Evolutionary conservation across 352 stramenopile genomes (phyloP), one percentile per base, ranked within the genome.

Genomic region (Phytophthora niederhauseri): DNA sequence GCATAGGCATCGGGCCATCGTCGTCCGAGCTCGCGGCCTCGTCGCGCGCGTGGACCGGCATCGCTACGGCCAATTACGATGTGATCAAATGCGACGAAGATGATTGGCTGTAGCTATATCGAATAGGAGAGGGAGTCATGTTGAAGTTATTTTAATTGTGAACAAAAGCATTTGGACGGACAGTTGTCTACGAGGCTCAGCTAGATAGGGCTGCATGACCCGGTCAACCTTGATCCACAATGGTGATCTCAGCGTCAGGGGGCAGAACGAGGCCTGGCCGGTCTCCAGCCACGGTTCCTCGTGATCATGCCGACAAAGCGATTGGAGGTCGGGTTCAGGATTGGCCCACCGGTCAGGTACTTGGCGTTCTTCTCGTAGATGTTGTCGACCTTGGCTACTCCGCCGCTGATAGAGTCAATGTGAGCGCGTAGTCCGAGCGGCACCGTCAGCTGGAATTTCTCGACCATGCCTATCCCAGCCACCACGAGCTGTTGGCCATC

Each of bases 1-100:
- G 83, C 75, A 85, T 72, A 0, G 85, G 81, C 75, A 93, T 84
- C 24, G 88, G 86, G 43, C 75, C 84, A 8, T 80, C 83, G 19
- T 92, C 82, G 14, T 82, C 71, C 6, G 68, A 77, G 36, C 61
- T 70, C 30, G 14, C 28, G 11, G 22, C 36, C 17, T 73, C 58
- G 11, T 72, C 66, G 20, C 70, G 70, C 28, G 34, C 43, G 41
- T 75, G 70, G 6, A 60, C 22, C 6, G 38, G 22, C 57, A 75
- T 75, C 38, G 45, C 34, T 17, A 20, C 12, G 15, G 17, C 19
- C 11, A 17, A 17, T 17, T 43, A 43, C 12, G 36, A 17, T 43
- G 36, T 43, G 36, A 43, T n/a, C 15, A 15, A 17, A 43, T 43
- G 41, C 9, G 14, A 20, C 5, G 41, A 49, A 49, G 41, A 20